Evolutionary conservation across 257 asterid genomes (phyloP).

Genomic region (Ophiorrhiza pumila): DNA sequence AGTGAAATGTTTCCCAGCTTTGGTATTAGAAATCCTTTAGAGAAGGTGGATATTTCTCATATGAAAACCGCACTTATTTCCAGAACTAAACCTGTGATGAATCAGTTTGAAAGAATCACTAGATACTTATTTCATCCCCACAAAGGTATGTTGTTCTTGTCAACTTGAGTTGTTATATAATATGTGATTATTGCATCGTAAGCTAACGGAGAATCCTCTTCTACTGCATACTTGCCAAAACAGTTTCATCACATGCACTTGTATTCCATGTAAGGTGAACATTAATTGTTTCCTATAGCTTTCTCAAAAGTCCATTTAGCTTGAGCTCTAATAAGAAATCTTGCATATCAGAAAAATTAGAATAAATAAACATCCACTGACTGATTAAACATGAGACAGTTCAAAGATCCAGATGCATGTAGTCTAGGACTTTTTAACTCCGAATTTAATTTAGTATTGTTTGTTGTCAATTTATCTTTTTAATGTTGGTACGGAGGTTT

Average conservation of each 20-base stretch:
- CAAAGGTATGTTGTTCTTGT: conserved; percentile 37
- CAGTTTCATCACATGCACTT: not conserved
- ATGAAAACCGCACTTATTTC: conserved; percentile 34
- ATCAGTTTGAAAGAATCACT: conserved; percentile 38
- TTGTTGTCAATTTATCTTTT: not conserved
- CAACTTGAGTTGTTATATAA: not conserved
- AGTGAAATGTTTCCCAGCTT: conserved; percentile 29
- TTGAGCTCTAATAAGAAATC: not conserved
- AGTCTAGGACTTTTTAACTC: not conserved
- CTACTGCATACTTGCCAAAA: not conserved
- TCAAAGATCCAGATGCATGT: not conserved
- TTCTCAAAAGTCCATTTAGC: not conserved
- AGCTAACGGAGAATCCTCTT: not conserved
- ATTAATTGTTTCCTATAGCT: not conserved
- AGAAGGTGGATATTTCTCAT: conserved; percentile 35
- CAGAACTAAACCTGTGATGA: conserved; percentile 29
- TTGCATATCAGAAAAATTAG: not conserved
- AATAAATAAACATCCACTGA: not conserved
- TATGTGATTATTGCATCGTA: not conserved
- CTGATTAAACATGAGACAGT: not conserved
- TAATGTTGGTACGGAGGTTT: not conserved
- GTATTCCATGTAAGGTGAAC: not conserved
- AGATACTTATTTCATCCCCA: conserved; percentile 33
- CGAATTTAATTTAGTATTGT: not conserved
- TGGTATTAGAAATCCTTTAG: conserved; percentile 24